Evolutionary conservation across 2,329 filamentous ascomycete species (phyloP).

Genomic region (Pseudopyrenochaeta lycopersici): DNA sequence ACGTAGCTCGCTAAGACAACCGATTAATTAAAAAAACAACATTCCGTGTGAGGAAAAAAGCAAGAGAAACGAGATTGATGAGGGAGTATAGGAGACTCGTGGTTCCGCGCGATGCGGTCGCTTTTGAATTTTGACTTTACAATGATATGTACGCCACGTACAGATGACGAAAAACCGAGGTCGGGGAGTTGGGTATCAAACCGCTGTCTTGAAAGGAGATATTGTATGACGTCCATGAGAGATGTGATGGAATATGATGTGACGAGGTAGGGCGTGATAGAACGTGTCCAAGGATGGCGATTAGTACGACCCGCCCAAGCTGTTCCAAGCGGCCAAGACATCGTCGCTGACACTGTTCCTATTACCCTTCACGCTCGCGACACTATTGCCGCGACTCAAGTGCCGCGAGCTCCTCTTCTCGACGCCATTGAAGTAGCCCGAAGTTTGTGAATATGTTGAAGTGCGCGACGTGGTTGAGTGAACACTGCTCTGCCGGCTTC

Average conservation of each 20-base stretch:
- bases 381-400: constrained; percentile 34
- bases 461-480: constrained; percentile 25
- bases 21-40: no score
- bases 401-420: constrained; percentile 23
- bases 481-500: constrained; percentile 33
- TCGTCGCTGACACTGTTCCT: constrained; percentile 56
- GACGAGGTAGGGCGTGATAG: neutral
- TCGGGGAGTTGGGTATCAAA: no score
- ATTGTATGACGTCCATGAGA: neutral
- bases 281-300: neutral
- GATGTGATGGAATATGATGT: neutral
- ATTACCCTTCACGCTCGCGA: constrained; percentile 28
- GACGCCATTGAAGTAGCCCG: constrained; percentile 9
- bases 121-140: no score
- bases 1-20: no score
- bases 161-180: no score
- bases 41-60: no score
- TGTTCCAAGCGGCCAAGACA: constrained; percentile 58
- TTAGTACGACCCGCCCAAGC: constrained; percentile 51
- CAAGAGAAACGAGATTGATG: no score
- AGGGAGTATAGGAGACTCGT: no score
- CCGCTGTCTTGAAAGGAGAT: no score
- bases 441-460: constrained; percentile 20
- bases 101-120: no score
- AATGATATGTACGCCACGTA: no score